Evolutionary conservation across 2,329 filamentous ascomycete species (phyloP), one percentile per base, ranked within the genome.

Genomic region (Colletotrichum spaethianum): DNA sequence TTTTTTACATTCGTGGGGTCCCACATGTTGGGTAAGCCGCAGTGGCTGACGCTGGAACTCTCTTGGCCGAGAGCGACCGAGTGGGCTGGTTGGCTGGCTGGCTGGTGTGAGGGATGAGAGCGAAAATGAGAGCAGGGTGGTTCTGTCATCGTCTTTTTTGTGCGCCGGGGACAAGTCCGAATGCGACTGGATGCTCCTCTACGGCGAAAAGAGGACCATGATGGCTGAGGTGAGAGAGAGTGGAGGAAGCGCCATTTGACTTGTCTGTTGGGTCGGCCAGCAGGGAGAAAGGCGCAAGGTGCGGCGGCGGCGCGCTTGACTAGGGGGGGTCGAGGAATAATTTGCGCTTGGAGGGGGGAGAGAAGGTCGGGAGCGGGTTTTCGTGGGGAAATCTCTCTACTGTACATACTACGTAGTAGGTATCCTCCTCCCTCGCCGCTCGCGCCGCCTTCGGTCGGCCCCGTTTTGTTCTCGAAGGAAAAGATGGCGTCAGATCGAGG

Each of bases 381-480:
- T 72, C 65, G 65, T 72, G 70, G 65, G 70, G 70, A 60, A 69
- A 64, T 63, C 59, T 63, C 44, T 68, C 28, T n/a, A 28, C 12
- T 46, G 4, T 9, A 44, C 42, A 2, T 44, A 44, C 42, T n/a
- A n/a, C n/a, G n/a, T n/a, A n/a, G n/a, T n/a, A n/a, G n/a, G n/a
- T n/a, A n/a, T n/a, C n/a, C 7, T n/a, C 18, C 42, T 20, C 33
- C 42, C 20, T 23, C 42, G 18, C 6, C 42, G 9, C 42, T 36
- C 20, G 20, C 42, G 42, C n/a, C 20, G 18, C 31, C 23, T 42
- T 55, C 31, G 33, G 59, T 55, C 31, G 33, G 59, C 52, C 60
- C 70, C 70, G 55, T 72, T 44, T 67, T 70, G 59, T 72, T 72
- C 70, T 72, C 70, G 65, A 72, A 72, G 60, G 60, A 70, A 64